Conservation (phyloP, 2,329 filamentous ascomycete genomes). For the Aaosphaeria pasadenensis region DNA sequence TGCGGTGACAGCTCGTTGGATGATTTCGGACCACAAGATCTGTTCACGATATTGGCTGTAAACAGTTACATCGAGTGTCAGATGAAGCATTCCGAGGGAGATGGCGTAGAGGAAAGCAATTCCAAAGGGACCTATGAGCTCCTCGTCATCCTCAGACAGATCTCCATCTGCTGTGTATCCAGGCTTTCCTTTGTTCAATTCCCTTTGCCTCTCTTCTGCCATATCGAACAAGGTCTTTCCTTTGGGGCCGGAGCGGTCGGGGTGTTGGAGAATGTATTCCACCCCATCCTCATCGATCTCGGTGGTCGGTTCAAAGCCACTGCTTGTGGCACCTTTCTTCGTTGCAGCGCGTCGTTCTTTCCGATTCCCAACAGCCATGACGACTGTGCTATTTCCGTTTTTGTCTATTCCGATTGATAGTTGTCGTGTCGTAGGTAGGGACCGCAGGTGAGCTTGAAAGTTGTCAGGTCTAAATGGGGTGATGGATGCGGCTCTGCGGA, state of each 20-base stretch:
- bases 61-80: conserved; percentile 75
- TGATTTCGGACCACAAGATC: conserved; percentile 58
- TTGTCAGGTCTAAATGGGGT: conserved; percentile 1
- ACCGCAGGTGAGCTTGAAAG: too few species aligned
- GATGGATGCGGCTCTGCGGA: conserved; percentile 20
- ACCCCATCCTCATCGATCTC: conserved; percentile 44
- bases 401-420: too few species aligned
- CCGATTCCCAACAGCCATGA: conserved; percentile 41
- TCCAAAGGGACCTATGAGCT: conserved; percentile 45
- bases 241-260: conserved; percentile 61
- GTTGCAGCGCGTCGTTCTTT: conserved; percentile 44
- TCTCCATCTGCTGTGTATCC: conserved; percentile 39
- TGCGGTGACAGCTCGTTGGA: conserved; percentile 48
- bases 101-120: conserved; percentile 50
- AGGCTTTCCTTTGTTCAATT: conserved; percentile 48
- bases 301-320: conserved; percentile 33
- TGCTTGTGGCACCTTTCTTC: conserved; percentile 33
- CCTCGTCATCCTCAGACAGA: conserved; percentile 34
- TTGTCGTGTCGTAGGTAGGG: too few species aligned
- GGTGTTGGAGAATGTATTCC: conserved; percentile 63
- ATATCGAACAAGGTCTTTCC: conserved; percentile 71
- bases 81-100: conserved; percentile 68
- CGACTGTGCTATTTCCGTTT: neutral
- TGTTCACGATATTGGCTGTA: conserved; percentile 74
- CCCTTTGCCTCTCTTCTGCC: conserved; percentile 58